phyloP scores from a whole-genome alignment of 768 basidiomycete genomes.

The Hygrophorus pudorinus region DNA sequence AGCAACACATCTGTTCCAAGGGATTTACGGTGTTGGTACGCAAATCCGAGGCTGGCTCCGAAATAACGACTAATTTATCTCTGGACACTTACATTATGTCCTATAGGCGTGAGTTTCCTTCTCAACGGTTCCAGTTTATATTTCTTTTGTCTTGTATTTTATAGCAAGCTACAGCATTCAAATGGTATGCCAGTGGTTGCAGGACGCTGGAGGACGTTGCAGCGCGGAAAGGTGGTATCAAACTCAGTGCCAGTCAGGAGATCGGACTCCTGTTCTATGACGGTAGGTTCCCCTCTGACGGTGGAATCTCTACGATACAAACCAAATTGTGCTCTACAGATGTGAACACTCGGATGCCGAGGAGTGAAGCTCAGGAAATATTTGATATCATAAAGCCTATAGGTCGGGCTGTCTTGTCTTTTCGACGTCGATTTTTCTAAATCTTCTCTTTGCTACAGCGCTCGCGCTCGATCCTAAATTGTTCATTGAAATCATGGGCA shows the following conservation, averaged over 20 bases:
- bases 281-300: constrained; percentile 28
- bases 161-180: constrained; percentile 58
- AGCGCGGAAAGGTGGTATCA: constrained; percentile 49
- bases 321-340: constrained; percentile 31
- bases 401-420: constrained; percentile 31
- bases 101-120: not conserved
- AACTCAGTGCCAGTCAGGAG: constrained; percentile 46
- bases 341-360: constrained; percentile 78
- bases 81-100: too few species aligned
- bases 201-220: constrained; percentile 69
- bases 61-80: not conserved
- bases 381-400: constrained; percentile 64
- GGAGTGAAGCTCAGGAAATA: constrained; percentile 65
- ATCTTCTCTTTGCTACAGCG: constrained; percentile 29
- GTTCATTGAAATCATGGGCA: constrained; percentile 85
- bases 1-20: constrained; percentile 51
- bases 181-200: constrained; percentile 71
- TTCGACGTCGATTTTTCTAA: constrained; percentile 1
- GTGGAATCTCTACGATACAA: not conserved
- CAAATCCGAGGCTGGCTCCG: constrained; percentile 4
- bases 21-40: constrained; percentile 83
- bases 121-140: not conserved
- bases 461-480: constrained; percentile 60
- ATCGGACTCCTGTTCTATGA: constrained; percentile 65
- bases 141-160: not conserved